These are phyloP conservation scores for Cordia subcordata DNA, from an alignment of 257 asterid species.

Conservation along the genomic window DNA sequence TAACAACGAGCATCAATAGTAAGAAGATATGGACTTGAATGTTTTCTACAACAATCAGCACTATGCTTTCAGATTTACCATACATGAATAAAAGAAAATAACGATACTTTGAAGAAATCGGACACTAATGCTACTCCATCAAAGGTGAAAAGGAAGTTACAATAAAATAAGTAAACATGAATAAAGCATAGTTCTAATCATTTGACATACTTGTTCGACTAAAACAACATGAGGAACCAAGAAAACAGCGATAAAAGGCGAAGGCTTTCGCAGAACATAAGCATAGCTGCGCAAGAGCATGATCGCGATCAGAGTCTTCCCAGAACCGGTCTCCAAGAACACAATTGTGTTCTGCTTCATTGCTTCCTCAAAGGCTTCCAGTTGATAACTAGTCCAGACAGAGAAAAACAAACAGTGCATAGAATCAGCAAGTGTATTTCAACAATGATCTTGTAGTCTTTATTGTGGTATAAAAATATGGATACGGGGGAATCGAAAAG, in stretches of 20 bases:
- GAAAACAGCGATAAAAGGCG: conserved; percentile 58
- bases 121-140: too few relatives aligned
- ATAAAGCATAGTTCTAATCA: background rate
- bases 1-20: too few relatives aligned
- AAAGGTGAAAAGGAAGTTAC: background rate
- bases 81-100: background rate
- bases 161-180: background rate
- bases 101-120: too few relatives aligned
- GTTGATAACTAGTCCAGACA: conserved; percentile 53
- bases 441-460: background rate
- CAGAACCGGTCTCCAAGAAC: conserved; percentile 79
- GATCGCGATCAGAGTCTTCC: conserved; percentile 71
- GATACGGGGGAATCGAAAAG: background rate
- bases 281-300: conserved; percentile 82
- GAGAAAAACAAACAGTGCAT: background rate
- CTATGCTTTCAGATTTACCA: background rate
- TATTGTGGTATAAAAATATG: background rate
- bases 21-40: too few relatives aligned
- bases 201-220: conserved; percentile 52
- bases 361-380: conserved; percentile 74
- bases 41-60: background rate
- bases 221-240: conserved; percentile 80
- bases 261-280: conserved; percentile 49
- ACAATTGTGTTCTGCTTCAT: conserved; percentile 62
- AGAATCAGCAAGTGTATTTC: background rate